A percentile compares a stretch with the other conserved stretches of the same genome.
Evolutionary conservation across 257 asterid genomes (phyloP).

Genomic region (Solanum chaucha): DNA sequence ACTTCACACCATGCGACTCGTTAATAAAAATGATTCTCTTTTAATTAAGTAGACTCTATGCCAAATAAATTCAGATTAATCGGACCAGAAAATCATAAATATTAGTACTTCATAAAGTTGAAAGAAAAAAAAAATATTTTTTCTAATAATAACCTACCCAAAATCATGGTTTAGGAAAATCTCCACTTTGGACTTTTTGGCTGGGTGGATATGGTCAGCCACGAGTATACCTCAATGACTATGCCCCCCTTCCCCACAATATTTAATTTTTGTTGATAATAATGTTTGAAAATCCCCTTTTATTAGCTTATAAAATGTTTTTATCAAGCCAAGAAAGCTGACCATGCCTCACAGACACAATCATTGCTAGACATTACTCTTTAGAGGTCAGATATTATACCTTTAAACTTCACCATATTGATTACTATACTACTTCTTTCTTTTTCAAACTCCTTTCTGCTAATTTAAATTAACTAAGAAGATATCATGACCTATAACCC

Average conservation of each 20-base stretch:
- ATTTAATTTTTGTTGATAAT: background rate
- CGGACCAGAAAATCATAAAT: background rate
- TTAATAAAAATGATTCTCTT: background rate
- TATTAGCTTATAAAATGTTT: background rate
- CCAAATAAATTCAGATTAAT: background rate
- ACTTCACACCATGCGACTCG: too few relatives aligned
- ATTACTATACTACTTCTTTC: background rate
- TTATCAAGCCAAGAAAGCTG: slow-evolving; percentile 19
- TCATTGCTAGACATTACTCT: slow-evolving; percentile 36
- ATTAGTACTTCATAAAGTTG: background rate
- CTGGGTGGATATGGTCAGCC: slow-evolving; percentile 5
- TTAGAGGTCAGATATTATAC: slow-evolving; percentile 15
- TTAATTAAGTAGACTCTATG: background rate
- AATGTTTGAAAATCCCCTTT: background rate
- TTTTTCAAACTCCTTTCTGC: slow-evolving; percentile 2
- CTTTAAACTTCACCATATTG: slow-evolving; percentile 20
- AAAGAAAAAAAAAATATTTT: background rate
- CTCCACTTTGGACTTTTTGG: slow-evolving; percentile 42
- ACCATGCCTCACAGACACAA: slow-evolving; percentile 42
- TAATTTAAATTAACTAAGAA: slow-evolving; percentile 1
- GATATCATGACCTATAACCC: background rate
- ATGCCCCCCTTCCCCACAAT: background rate
- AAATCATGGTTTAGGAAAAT: slow-evolving; percentile 37
- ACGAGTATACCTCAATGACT: slow-evolving; percentile 6
- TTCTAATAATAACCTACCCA: background rate